Percentiles rank a stretch among this genome's conserved stretches.
Evolutionary conservation across 2,329 filamentous ascomycete genomes (phyloP).

Genomic region (Sclerotinia borealis): DNA sequence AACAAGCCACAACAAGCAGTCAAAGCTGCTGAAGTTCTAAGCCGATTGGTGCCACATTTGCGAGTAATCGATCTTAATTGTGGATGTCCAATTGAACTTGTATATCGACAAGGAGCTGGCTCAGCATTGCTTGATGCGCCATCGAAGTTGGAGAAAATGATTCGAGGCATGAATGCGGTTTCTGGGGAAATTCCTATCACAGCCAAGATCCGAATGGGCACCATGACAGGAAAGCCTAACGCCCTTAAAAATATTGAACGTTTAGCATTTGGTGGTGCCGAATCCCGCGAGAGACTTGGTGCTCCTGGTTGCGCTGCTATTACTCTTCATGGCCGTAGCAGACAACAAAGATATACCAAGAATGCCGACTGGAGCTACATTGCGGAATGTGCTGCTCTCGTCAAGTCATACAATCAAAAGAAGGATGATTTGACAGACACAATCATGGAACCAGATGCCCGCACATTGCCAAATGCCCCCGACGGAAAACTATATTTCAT

Average conservation of each 20-base stretch:
- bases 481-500: constrained; percentile 79
- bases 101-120: constrained; percentile 81
- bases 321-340: constrained; percentile 86
- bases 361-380: constrained; percentile 96
- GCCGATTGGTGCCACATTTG: constrained; percentile 70
- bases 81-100: constrained; percentile 92
- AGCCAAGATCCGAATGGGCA: constrained; percentile 90
- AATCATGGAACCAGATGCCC: constrained; percentile 65
- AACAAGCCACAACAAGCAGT: constrained; percentile 87
- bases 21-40: constrained; percentile 80
- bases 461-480: constrained; percentile 60
- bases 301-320: constrained; percentile 88
- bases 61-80: constrained; percentile 94
- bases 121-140: constrained; percentile 86
- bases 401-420: constrained; percentile 71
- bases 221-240: constrained; percentile 70
- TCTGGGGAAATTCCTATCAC: constrained; percentile 88
- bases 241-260: constrained; percentile 77
- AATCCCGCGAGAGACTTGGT: constrained; percentile 63
- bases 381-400: constrained; percentile 76
- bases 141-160: constrained; percentile 86
- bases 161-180: constrained; percentile 92
- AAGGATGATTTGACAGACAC: constrained; percentile 68
- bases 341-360: constrained; percentile 90
- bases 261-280: constrained; percentile 71